Base-by-base conservation (phyloP, 108 stramenopile species). In the Nitzschia palea region DNA sequence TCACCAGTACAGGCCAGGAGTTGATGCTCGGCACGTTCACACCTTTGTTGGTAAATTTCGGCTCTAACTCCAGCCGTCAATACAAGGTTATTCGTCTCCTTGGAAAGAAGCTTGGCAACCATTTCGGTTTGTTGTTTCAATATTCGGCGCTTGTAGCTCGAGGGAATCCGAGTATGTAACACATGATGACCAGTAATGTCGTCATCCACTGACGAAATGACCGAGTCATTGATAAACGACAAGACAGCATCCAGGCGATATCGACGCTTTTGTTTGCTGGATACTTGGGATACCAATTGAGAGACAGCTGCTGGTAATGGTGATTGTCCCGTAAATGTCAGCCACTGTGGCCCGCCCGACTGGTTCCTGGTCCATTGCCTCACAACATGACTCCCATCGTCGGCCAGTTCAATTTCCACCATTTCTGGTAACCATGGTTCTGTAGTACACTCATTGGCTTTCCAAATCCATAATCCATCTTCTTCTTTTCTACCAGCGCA, bases 401-500 rank as follows among this genome's bases (percentile, higher is more conserved):
- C 65, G 28, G 70, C 62, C 25, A 94, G 73, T 56, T 85, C 83
- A 4, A 94, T 57, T 66, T 90, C 90, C 31, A 94, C 80, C 15
- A 54, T 63, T 61, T 90, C 88, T 2, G 93, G 89, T 4, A 94
- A 34, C 86, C 86, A 94, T 9, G 73, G 74, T 12, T 78, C 56
- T 0, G 50, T 54, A n/a, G n/a, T n/a, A n/a, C n/a, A n/a, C 26
- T 58, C 26, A 51, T 58, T 45, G n/a, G 70, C 72, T 36, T 85
- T 75, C 90, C 90, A 91, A 18, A 86, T 51, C 60, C 74, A 73
- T 9, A 91, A 67, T 23, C 89, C 86, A 31, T 81, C 74, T 51
- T 86, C 80, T 37, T 71, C 78, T 26, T 78, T 68, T 12, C 78
- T 44, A 51, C 93, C 93, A 37, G 93, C 89, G 55, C 89, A 90